Conservation (phyloP, 1,139 yeast genomes). For the Suhomyces chickasaworum region DNA sequence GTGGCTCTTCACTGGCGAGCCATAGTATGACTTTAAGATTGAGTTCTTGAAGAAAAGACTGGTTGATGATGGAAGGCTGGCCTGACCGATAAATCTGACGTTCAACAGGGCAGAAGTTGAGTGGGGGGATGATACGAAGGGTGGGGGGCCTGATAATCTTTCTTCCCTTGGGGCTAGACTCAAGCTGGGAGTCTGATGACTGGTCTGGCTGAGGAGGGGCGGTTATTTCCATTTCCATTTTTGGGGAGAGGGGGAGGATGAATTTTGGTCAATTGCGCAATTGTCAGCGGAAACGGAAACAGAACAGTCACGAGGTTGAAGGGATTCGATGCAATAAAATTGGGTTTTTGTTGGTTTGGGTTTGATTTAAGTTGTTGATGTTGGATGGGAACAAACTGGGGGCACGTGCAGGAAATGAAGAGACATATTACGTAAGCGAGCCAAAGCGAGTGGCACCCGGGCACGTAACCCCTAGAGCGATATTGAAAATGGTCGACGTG, state of each 20-base stretch:
- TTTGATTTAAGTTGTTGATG: neutral
- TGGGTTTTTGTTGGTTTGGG: too few relatives aligned
- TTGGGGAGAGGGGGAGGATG: too few relatives aligned
- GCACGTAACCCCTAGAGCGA: neutral
- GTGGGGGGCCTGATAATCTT: conserved; percentile 47
- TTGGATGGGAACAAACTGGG: neutral
- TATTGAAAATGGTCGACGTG: conserved; percentile 13
- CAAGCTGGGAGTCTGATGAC: neutral
- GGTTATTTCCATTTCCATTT: neutral
- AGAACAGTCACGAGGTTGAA: too few relatives aligned
- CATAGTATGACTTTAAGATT: conserved; percentile 81
- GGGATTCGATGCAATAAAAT: too few relatives aligned
- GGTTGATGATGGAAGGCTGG: conserved; percentile 94
- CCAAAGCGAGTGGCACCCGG: too few relatives aligned
- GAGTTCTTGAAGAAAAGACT: conserved; percentile 75
- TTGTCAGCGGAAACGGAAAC: too few relatives aligned
- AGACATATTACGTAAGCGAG: too few relatives aligned
- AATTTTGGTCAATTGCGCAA: too few relatives aligned
- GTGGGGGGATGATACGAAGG: conserved; percentile 82
- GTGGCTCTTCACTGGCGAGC: conserved; percentile 96
- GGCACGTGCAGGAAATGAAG: neutral
- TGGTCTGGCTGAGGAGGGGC: neutral
- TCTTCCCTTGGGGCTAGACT: neutral
- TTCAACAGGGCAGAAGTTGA: conserved; percentile 94
- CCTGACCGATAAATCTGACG: conserved; percentile 84